Base-by-base conservation (phyloP, 345 rosid species). In the Atalantia buxifolia region DNA sequence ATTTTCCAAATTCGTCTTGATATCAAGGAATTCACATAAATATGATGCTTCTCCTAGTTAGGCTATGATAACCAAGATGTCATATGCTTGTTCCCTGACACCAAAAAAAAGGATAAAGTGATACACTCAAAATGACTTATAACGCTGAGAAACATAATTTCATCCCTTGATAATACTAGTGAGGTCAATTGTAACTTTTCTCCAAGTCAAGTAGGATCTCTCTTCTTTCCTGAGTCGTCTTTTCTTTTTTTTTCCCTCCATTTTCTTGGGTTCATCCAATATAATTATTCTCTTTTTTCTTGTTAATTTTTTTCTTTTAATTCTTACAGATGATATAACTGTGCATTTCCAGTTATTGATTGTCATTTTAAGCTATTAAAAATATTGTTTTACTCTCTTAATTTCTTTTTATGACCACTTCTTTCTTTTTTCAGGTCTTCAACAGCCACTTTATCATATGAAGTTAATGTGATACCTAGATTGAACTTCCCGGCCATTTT, bases 401-500 rank as follows among this genome's bases (percentile, higher is more conserved):
- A 66, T 65, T 53, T 21, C 55, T 31, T 75, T 45, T 61, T 25
- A 2, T 24, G 50, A 35, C 65, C 48, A 62, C 16, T 64, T 60
- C 71, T 71, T 14, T 60, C 74, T 71, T 74, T 36, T 75, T 78
- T 48, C 85, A 95, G 98, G 85, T 86, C 91, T 45, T 55, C 82
- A 69, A 87, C 90, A 27, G 82, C 98, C 72, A 75, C 82, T 55
- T 88, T 95, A 78, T 86, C 97, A 42, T 95, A 95, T 66, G 97
- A 93, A 83, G 92, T 95, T 74, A 95, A 87, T 81, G 98, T 95
- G 25, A 87, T 92, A 65, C 99, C 98, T 62, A 89, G 96, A 80
- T 93, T 90, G 84, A 95, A 92, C 88, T 90, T 93, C 80, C 99
- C 97, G 62, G 91, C 97, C 77, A 95, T 95, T 76, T 91, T 95